Evolutionary conservation across 2,329 filamentous ascomycete species (phyloP).

Genomic region (Ascochyta lentis): DNA sequence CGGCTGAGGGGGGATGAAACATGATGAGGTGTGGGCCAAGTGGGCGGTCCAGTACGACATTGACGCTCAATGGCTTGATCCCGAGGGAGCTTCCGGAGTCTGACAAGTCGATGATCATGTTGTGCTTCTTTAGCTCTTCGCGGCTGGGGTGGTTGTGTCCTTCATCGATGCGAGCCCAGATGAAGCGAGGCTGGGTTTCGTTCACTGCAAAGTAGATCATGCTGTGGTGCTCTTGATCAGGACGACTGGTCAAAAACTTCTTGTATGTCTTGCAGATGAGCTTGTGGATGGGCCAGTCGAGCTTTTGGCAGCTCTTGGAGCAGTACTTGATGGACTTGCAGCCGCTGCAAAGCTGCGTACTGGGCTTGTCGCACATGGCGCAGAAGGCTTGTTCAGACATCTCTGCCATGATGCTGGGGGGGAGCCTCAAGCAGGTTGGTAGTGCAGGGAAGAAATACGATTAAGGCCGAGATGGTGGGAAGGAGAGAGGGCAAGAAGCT

Average conservation of each 20-base stretch:
- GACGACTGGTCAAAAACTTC: background rate
- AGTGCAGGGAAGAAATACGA: no score
- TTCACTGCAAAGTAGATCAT: background rate
- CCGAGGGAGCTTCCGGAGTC: background rate
- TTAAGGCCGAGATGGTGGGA: no score
- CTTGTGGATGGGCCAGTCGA: background rate
- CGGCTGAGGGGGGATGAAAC: background rate
- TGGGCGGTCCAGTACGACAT: background rate
- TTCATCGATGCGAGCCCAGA: background rate
- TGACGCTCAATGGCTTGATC: background rate
- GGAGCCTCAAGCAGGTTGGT: background rate
- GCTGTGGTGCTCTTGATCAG: background rate
- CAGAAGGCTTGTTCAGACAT: background rate
- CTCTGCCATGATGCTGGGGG: background rate
- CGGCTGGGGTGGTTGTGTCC: background rate
- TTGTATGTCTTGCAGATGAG: background rate
- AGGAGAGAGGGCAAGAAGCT: no score
- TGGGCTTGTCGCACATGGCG: background rate
- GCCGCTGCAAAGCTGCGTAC: background rate
- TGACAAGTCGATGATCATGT: background rate
- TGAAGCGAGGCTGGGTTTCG: background rate
- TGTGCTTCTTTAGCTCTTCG: background rate
- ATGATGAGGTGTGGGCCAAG: background rate
- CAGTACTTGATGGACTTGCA: background rate
- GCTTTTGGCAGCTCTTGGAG: background rate